Conservation (phyloP, 768 basidiomycete species). For the Nidularia pulvinata region DNA sequence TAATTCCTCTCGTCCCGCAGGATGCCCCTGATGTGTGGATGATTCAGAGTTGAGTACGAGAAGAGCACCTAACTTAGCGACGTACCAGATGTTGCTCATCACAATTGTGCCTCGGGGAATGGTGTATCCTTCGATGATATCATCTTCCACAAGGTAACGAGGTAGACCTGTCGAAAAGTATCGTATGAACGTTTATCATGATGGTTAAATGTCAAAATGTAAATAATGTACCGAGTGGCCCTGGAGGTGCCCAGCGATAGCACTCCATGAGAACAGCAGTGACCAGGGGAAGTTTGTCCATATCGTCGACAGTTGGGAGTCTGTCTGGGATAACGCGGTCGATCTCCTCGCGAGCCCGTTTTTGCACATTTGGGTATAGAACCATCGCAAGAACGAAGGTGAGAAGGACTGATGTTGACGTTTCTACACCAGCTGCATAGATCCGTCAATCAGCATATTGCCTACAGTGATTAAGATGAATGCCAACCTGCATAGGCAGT, state of each 20-base stretch:
- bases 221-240: neutral
- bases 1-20: neutral
- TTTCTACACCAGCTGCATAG: neutral
- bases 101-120: neutral
- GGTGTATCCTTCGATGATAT: neutral
- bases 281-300: slow-evolving; percentile 14
- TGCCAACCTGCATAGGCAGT: neutral
- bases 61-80: neutral
- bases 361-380: slow-evolving; percentile 17
- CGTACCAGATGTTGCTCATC: neutral
- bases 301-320: slow-evolving; percentile 17
- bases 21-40: neutral
- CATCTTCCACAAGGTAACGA: neutral
- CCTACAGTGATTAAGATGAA: too few relatives aligned
- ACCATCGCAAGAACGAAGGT: slow-evolving; percentile 20
- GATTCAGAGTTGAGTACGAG: neutral
- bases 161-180: neutral
- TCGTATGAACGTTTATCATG: too few relatives aligned
- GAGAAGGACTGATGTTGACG: neutral
- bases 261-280: slow-evolving; percentile 4
- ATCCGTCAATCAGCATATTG: too few relatives aligned
- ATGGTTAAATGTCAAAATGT: neutral
- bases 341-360: slow-evolving; percentile 17
- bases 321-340: slow-evolving; percentile 16
- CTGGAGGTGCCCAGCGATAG: neutral